Base-by-base conservation (phyloP, 139 green algal genomes). In the Desmodesmus armatus region DNA sequence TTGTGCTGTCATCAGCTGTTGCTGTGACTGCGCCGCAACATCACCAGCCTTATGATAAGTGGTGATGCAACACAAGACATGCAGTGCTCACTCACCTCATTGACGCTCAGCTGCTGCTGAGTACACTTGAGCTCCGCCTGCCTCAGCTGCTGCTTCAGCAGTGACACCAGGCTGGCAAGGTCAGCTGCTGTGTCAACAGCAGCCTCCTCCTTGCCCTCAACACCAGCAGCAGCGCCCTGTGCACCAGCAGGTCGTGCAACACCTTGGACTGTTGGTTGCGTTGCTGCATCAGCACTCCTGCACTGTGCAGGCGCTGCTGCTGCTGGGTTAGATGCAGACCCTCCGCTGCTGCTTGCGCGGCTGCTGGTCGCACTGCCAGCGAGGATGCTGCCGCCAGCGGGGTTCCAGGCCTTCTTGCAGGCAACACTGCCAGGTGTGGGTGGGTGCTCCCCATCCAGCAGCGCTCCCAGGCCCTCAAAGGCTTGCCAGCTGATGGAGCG, bases 341-440 rank as follows among this genome's bases (percentile, higher is more conserved):
- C 76, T 43, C 44, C 29, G 35, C 27, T 67, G 47, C 25, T 53
- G 23, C 39, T 23, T 7, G 29, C 69, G 37, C 6, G 13, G 35
- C 66, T 27, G 37, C 66, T 23, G 15, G 33, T 39, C 21, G 25
- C 69, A n/a, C n/a, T n/a, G n/a, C n/a, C n/a, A n/a, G n/a, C 31
- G 39, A 15, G 35, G 69, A 37, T 33, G 69, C 69, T 31, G 33
- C 35, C 41, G 76, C 75, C 75, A n/a, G 40, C 51, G 23, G 41
- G 25, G 49, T 33, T 49, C 76, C 53, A 82, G 23, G 55, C 76
- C 35, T 82, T 66, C 55, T 82, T 82, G 76, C 76, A 82, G 9
- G 40, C 23, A 29, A 82, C 76, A 72, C 35, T 60, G 4, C 37
- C 76, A 55, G 76, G 76, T 27, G 76, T 71, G 37, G 25, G 11